These are phyloP conservation scores for Dichotomopilus funicola DNA, from an alignment of 2,329 filamentous ascomycete genomes.

Conservation along the genomic window DNA sequence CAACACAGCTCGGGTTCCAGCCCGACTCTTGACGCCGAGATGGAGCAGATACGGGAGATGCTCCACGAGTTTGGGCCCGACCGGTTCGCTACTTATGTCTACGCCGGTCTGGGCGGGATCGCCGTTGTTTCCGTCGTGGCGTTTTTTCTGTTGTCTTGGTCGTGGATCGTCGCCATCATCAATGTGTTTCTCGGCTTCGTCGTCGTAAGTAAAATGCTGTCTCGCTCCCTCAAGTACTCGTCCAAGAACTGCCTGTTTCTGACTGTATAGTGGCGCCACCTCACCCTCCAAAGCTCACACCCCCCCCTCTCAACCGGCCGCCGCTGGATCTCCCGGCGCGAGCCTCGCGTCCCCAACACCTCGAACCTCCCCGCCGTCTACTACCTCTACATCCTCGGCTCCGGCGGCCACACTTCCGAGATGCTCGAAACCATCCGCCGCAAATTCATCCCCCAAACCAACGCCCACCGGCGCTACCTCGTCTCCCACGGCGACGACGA, in stretches of 20 bases:
- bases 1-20: background rate
- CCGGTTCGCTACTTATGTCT: slow-evolving; percentile 10
- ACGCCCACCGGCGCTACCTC: slow-evolving; percentile 71
- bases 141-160: slow-evolving; percentile 13
- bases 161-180: slow-evolving; percentile 12
- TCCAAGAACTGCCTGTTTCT: too few species aligned
- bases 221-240: too few species aligned
- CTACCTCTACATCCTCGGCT: slow-evolving; percentile 78
- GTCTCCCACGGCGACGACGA: slow-evolving; percentile 70
- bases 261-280: slow-evolving; percentile 15
- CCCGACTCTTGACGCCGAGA: background rate
- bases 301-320: background rate
- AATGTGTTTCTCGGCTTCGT: slow-evolving; percentile 10
- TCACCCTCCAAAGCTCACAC: slow-evolving; percentile 7
- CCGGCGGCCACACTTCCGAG: slow-evolving; percentile 89
- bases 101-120: slow-evolving; percentile 3
- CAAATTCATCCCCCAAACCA: slow-evolving; percentile 44
- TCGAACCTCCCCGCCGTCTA: slow-evolving; percentile 36
- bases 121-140: background rate
- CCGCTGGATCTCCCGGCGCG: slow-evolving; percentile 2
- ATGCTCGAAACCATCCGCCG: slow-evolving; percentile 77
- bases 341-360: slow-evolving; percentile 9
- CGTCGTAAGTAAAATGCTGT: slow-evolving; percentile 12
- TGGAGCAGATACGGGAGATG: slow-evolving; percentile 1
- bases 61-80: slow-evolving; percentile 11